These are phyloP conservation scores for Termitomyces sp. DNA, from an alignment of 768 basidiomycete genomes.

Conservation along the genomic window DNA sequence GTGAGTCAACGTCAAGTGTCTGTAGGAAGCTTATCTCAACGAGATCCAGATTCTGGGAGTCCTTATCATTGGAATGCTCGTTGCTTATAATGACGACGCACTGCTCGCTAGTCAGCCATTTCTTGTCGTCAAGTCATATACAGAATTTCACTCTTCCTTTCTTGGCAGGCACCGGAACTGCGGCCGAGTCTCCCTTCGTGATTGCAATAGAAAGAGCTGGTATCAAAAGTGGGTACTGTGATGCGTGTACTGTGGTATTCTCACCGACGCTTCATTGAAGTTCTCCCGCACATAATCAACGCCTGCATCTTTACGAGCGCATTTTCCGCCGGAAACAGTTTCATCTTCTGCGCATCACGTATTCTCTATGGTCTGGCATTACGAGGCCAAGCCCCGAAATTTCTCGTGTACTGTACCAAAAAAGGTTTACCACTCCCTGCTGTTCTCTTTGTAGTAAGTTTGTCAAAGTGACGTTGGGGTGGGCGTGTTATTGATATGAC, in stretches of 20 bases:
- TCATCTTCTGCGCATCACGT: constrained; percentile 53
- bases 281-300: constrained; percentile 69
- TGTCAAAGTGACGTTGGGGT: neutral
- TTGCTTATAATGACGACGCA: constrained; percentile 59
- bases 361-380: constrained; percentile 52
- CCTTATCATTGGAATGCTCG: constrained; percentile 75
- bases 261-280: constrained; percentile 21
- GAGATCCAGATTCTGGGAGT: constrained; percentile 56
- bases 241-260: neutral
- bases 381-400: constrained; percentile 46
- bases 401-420: constrained; percentile 43
- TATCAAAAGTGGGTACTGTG: constrained; percentile 46
- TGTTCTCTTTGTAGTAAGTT: constrained; percentile 33
- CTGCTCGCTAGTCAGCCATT: constrained; percentile 37
- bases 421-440: constrained; percentile 45
- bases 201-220: constrained; percentile 75
- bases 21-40: neutral
- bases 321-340: constrained; percentile 70
- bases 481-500: neutral
- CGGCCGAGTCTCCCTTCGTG: constrained; percentile 82
- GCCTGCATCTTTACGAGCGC: constrained; percentile 68
- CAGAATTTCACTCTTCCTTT: neutral
- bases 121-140: neutral
- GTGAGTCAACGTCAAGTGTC: constrained; percentile 38
- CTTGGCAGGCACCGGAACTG: constrained; percentile 45